Evolutionary conservation across 2,329 filamentous ascomycete genomes (phyloP).

Genomic region (Pseudogymnoascus destructans): DNA sequence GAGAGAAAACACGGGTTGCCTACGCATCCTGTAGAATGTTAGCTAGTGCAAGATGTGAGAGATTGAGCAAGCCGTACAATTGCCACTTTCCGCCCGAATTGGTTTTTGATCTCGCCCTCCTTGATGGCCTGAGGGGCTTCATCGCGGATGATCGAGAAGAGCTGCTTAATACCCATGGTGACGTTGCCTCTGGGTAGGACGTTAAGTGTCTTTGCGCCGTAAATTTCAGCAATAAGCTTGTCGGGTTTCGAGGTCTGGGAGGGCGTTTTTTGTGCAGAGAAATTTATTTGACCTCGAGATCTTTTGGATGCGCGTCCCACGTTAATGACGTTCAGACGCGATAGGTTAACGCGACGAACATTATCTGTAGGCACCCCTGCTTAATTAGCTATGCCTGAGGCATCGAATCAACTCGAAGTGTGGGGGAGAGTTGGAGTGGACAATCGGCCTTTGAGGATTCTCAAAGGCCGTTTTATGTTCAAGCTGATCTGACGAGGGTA

Average conservation of each 20-base stretch:
- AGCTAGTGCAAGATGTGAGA: constrained; percentile 11
- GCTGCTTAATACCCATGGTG: constrained; percentile 55
- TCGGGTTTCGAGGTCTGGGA: background rate
- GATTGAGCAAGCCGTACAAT: constrained; percentile 52
- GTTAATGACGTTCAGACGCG: constrained; percentile 7
- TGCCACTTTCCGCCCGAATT: constrained; percentile 95
- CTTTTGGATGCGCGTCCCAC: background rate
- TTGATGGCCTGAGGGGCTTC: constrained; percentile 94
- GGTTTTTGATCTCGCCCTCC: constrained; percentile 95
- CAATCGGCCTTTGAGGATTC: no score
- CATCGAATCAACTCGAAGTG: background rate
- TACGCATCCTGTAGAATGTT: constrained; percentile 42
- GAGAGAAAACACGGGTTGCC: constrained; percentile 16
- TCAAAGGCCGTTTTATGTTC: background rate
- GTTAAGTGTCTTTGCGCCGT: background rate
- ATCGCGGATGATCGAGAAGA: constrained; percentile 74
- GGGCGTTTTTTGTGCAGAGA: background rate
- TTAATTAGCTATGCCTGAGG: constrained; percentile 7
- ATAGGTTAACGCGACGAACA: background rate
- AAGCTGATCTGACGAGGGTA: background rate
- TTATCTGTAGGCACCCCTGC: background rate
- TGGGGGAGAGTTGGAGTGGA: constrained; percentile 2
- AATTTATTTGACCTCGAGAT: background rate
- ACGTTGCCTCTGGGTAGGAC: constrained; percentile 11
- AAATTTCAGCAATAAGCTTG: background rate